Conservation (phyloP, 2,329 filamentous ascomycete species). For the Ceratocystis albifundus region DNA sequence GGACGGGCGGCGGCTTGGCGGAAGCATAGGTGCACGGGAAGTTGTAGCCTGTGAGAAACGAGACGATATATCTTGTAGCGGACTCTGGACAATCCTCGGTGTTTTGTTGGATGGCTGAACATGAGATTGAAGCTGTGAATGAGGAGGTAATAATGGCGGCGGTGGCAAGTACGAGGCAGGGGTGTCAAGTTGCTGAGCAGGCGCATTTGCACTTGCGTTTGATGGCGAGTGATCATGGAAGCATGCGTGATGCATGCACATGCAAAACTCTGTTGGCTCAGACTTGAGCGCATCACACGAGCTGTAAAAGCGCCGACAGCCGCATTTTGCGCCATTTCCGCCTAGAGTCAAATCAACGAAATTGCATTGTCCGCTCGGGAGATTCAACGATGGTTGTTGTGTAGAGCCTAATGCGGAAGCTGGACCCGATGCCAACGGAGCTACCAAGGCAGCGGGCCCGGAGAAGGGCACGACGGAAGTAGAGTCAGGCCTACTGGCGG, state of each 20-base stretch:
- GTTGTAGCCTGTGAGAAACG: slow-evolving; percentile 30
- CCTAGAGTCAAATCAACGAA: slow-evolving; percentile 44
- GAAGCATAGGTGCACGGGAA: background rate
- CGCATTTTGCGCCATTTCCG: slow-evolving; percentile 43
- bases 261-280: slow-evolving; percentile 43
- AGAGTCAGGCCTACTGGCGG: background rate
- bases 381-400: slow-evolving; percentile 27
- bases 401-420: slow-evolving; percentile 25
- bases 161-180: slow-evolving; percentile 25
- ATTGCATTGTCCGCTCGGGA: slow-evolving; percentile 47
- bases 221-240: slow-evolving; percentile 41
- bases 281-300: slow-evolving; percentile 32
- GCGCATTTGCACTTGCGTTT: background rate
- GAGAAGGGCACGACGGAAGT: slow-evolving; percentile 4
- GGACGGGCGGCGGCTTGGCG: background rate
- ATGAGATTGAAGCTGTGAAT: slow-evolving; percentile 26
- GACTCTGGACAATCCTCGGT: slow-evolving; percentile 25
- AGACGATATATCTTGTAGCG: slow-evolving; percentile 37
- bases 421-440: background rate
- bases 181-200: slow-evolving; percentile 23
- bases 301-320: slow-evolving; percentile 47
- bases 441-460: background rate
- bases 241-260: slow-evolving; percentile 53
- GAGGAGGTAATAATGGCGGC: slow-evolving; percentile 38
- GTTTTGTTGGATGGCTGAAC: slow-evolving; percentile 31